Base-by-base conservation (phyloP, 202 grass and related monocot genomes). In the Brachypodium distachyon region DNA sequence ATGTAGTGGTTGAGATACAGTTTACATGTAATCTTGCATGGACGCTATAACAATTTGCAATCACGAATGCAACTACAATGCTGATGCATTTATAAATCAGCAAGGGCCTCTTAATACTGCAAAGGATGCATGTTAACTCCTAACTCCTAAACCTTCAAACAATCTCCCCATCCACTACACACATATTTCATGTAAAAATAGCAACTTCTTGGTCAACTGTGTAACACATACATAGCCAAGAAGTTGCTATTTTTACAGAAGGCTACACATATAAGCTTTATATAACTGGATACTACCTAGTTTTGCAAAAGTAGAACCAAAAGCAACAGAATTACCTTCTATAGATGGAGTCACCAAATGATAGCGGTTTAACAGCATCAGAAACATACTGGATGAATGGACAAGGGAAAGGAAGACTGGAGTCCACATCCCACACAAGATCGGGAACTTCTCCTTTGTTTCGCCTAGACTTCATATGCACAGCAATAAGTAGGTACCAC, bases 361-460 rank as follows among this genome's bases (percentile, higher is more conserved):
- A 79, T 70, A 86, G 41, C 61, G 82, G 74, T 33, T 32, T 76
- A 81, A 94, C 86, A 17, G 91, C 84, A 75, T 80, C 61, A 70
- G 61, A 65, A 81, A 90, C 39, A 72, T 94, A 98, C 37, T 88
- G 76, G 41, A 69, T 42, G 62, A 98, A 81, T 37, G 80, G 52
- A 36, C 68, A 86, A 75, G 91, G 95, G 22, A 98, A 94, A 73
- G 86, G 70, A 90, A 98, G 91, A 71, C 54, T 81, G 16, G 91
- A 92, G 88, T 98, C 95, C 89, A 98, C 73, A 86, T 98, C 95
- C 95, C 95, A 98, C 49, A 94, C 87, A 76, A 90, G 58, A 74
- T 86, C 79, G 75, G 65, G 62, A 67, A 26, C 50, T 68, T 78
- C 63, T 64, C 78, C 79, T 82, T 87, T 81, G 52, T 44, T 90